These are phyloP conservation scores for Sporothrix brunneoviolacea DNA, from an alignment of 2,329 filamentous ascomycete genomes.

Conservation along the genomic window DNA sequence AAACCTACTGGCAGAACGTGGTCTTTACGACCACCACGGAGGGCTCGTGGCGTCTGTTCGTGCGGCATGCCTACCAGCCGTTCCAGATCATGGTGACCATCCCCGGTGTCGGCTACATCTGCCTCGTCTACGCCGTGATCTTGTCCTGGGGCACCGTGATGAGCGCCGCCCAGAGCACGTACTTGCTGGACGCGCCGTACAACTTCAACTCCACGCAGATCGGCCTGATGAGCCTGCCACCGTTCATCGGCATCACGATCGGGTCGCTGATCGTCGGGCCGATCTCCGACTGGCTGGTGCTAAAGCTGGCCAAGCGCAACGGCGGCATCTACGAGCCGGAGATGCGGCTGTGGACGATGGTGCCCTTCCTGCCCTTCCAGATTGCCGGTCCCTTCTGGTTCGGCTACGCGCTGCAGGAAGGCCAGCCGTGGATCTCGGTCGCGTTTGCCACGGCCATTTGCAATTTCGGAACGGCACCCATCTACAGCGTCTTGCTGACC, in stretches of 20 bases:
- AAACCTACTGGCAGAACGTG: constrained; percentile 7
- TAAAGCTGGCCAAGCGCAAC: background rate
- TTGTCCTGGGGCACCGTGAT: constrained; percentile 7
- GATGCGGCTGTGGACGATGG: constrained; percentile 1
- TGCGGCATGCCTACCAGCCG: constrained; percentile 16
- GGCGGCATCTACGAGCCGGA: constrained; percentile 1
- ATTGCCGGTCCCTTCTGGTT: too few species aligned
- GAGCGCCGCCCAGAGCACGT: constrained; percentile 5
- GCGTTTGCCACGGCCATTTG: too few species aligned
- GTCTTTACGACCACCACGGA: constrained; percentile 3
- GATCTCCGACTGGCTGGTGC: background rate
- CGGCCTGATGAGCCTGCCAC: background rate
- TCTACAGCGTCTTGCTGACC: too few species aligned
- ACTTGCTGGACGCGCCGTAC: constrained; percentile 4
- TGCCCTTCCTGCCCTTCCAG: background rate
- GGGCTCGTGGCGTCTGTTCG: constrained; percentile 7
- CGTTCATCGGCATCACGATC: background rate
- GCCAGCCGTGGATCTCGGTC: too few species aligned
- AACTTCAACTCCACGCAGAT: background rate
- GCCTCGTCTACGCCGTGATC: constrained; percentile 7
- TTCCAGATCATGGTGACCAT: constrained; percentile 14
- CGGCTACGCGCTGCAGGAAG: too few species aligned
- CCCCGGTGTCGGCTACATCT: constrained; percentile 13
- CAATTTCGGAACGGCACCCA: too few species aligned
- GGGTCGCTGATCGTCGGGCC: background rate